Percentiles rank a stretch among this genome's conserved stretches.
These are phyloP conservation scores for Herpetomonas samuelpessoai DNA, from an alignment of 208 protist genomes.

Conservation along the genomic window DNA sequence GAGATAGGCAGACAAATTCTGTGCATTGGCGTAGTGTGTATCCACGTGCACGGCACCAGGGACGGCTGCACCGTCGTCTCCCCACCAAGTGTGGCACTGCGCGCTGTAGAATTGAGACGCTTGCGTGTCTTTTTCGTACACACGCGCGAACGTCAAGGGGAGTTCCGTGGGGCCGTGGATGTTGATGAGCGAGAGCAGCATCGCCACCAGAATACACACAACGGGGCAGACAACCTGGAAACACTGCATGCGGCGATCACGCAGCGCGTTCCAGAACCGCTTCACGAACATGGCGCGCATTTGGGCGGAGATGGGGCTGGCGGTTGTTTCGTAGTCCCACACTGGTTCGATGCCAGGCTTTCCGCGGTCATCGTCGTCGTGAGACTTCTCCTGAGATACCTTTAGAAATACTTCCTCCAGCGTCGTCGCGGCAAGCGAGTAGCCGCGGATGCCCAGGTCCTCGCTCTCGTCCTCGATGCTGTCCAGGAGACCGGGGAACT, in stretches of 20 bases:
- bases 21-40: conserved; percentile 7
- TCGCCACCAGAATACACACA: conserved; percentile 34
- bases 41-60: not conserved
- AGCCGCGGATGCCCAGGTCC: conserved; percentile 22
- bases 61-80: not conserved
- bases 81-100: conserved; percentile 7
- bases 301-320: conserved; percentile 9
- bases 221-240: conserved; percentile 46
- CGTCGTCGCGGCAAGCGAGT: conserved; percentile 36
- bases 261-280: conserved; percentile 26
- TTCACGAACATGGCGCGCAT: conserved; percentile 31
- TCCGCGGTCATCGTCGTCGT: not conserved
- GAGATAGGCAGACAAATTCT: conserved; percentile 48
- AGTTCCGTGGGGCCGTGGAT: not conserved
- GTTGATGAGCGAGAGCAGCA: conserved; percentile 31
- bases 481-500: conserved; percentile 30
- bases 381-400: conserved; percentile 15
- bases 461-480: conserved; percentile 20
- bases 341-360: not conserved
- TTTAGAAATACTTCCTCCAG: conserved; percentile 56
- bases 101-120: not conserved
- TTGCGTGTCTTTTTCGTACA: not conserved
- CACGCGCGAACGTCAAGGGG: not conserved
- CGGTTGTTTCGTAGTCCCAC: not conserved
- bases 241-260: conserved; percentile 28